Evolutionary conservation across 805 yeast genomes (phyloP), one percentile per base, ranked within the genome.

Genomic region (Priceomyces medius): DNA sequence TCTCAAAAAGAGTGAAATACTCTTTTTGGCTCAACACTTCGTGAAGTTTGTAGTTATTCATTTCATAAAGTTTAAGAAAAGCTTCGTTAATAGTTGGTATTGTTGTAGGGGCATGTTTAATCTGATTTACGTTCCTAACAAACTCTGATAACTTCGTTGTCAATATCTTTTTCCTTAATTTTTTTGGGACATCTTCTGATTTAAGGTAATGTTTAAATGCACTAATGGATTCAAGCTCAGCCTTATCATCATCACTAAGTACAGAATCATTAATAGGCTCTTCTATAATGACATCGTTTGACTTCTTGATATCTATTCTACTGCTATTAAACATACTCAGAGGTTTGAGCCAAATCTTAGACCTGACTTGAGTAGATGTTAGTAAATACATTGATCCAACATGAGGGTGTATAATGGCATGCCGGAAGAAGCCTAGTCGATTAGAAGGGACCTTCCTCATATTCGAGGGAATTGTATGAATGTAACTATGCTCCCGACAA

Each of bases 201-300:
- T 59, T 56, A 20, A 59, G 46, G 31, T 54, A 59, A 43, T 59
- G 64, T 43, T 53, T 56, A 40, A 63, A 38, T 20, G 19, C 7
- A 6, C 16, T 13, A n/a, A 32, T n/a, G 9, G 12, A 19, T 10
- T 32, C 23, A 18, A 12, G 20, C 19, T 16, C 35, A 16, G 19
- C 20, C 12, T 38, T 20, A 12, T 33, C 16, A 7, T 35, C 10
- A 13, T 21, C 16, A 20, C n/a, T 19, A 3, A 7, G 8, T 10
- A n/a, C 14, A 10, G 14, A 26, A 4, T 32, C 35, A 27, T 4
- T 27, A 4, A 19, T 10, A 18, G 49, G 45, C 18, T 44, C 48
- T 23, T 47, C 51, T 7, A 47, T 38, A 3, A 44, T 38, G 12
- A 38, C 17, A 10, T 35, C 10, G 7, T 20, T 28, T 10, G 37